These are phyloP conservation scores for Yamadazyma kanchanaburiensis DNA, from an alignment of 1,139 yeast species.

Conservation along the genomic window DNA sequence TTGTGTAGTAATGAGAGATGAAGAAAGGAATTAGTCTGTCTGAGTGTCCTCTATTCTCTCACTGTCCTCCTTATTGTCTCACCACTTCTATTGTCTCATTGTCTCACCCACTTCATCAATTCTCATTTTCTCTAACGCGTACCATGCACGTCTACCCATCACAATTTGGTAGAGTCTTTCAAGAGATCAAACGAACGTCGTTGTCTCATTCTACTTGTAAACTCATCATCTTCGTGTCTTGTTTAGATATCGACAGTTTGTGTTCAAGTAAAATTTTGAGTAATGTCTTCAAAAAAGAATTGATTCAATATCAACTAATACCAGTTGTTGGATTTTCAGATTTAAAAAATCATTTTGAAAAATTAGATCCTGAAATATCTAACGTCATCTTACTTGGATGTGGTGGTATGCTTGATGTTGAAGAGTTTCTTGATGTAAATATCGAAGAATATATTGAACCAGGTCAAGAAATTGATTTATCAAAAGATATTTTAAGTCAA, in stretches of 20 bases:
- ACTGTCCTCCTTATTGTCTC: too few relatives aligned
- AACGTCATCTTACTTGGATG: slow-evolving; percentile 85
- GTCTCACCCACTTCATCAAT: background rate
- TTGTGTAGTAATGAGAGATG: slow-evolving; percentile 10
- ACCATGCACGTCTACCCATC: slow-evolving; percentile 63
- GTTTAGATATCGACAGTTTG: slow-evolving; percentile 86
- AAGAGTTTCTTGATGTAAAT: slow-evolving; percentile 69
- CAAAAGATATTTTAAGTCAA: slow-evolving; percentile 8
- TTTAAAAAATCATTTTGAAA: slow-evolving; percentile 57
- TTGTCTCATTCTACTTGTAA: slow-evolving; percentile 88
- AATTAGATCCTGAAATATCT: slow-evolving; percentile 71
- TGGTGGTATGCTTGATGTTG: slow-evolving; percentile 92
- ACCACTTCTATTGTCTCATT: too few relatives aligned
- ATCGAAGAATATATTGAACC: slow-evolving; percentile 36
- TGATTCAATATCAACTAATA: slow-evolving; percentile 82
- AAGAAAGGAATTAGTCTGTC: too few relatives aligned
- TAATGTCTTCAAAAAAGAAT: slow-evolving; percentile 67
- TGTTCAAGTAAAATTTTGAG: slow-evolving; percentile 84
- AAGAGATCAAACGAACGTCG: slow-evolving; percentile 57
- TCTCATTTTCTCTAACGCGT: background rate
- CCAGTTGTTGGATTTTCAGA: slow-evolving; percentile 96
- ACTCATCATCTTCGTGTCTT: slow-evolving; percentile 83
- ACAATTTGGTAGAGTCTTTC: slow-evolving; percentile 57
- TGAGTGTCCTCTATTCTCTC: too few relatives aligned
- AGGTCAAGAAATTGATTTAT: background rate